Evolutionary conservation across 2,329 filamentous ascomycete species (phyloP), one percentile per base, ranked within the genome.

Genomic region (Didymosphaeria variabile): DNA sequence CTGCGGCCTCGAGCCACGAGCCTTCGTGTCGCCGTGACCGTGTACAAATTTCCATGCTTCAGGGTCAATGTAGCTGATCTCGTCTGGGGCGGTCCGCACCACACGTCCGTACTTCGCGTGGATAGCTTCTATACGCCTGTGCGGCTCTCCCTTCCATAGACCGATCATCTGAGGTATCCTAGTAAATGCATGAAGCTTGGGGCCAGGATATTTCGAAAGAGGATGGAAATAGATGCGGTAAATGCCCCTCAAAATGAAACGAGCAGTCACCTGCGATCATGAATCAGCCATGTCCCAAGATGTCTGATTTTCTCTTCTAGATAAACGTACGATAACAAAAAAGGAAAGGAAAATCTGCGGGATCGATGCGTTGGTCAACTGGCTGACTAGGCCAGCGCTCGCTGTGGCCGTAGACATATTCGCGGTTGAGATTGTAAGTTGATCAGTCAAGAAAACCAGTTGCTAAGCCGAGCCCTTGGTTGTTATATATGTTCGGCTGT

Each of bases 191-290:
- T 68, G 62, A 7, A 78, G 55, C 42, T 70, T 78, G 0, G 82
- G 81, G 2, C 81, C 83, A 10, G 82, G 82, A 49, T 78, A 81
- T 46, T 75, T 76, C 46, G 74, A 72, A 0, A 83, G 72, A 2
- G 81, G 81, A 40, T 81, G 77, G 59, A 83, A 78, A 66, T 76
- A 81, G 17, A 79, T 67, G 57, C 72, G 72, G 63, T 81, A 79
- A 38, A 80, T 67, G 26, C 59, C 71, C 55, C 62, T 66, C 12
- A 42, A 46, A 36, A 71, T n/a, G 45, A 64, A 67, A 29, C 64
- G 65, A 51, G 62, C 26, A 23, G 65, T 10, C 21, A 63, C 10
- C 69, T 72, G 46, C 38, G n/a, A 9, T 7, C 17, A 3, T 40
- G 10, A 40, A 6, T 17, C 17, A 17, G 17, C 36, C 6, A 17